Evolutionary conservation across 306 rosid genomes (phyloP), one percentile per base, ranked within the genome.

Genomic region (Quercus ilex): DNA sequence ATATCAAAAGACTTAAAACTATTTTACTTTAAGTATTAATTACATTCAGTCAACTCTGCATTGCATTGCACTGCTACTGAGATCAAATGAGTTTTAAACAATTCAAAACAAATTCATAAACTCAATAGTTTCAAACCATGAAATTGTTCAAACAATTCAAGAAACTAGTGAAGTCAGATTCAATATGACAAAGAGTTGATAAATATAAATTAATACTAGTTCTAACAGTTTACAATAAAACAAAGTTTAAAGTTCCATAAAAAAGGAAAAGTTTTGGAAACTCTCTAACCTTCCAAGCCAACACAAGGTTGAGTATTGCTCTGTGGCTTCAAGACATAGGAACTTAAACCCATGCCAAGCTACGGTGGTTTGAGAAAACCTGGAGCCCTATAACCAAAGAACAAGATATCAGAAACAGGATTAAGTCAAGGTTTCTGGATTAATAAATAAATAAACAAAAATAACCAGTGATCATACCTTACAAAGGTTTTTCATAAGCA

Each of bases 291-390:
- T 86, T 88, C 97, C 98, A 55, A 85, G 91, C 97, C 97, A 92
- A 81, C 90, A 92, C 70, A 88, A 79, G 80, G 92, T 49, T 60
- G 97, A 85, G 58, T 52, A 78, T 83, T 88, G 88, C 77, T 82
- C 94, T 80, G 85, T 85, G 64, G 87, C 80, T 76, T 85, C 90
- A 60, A 88, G 87, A 86, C 85, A 84, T 53, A 94, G 96, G 74
- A 84, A 85, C 86, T 92, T 94, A 75, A 91, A 89, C 90, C 92
- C 93, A 55, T 94, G 97, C 89, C 91, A 83, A 69, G 94, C 92
- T 38, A 90, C 91, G 69, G 98, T 97, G 53, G 97, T 94, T 83
- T 91, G 97, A 87, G 98, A 92, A 83, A 87, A 92, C 83, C 98
- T 91, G 75, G 86, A 88, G 49, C 97, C 97, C 98, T 94, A 87